Conservation (phyloP, 208 protist species). For the Angomonas ambiguus region DNA sequence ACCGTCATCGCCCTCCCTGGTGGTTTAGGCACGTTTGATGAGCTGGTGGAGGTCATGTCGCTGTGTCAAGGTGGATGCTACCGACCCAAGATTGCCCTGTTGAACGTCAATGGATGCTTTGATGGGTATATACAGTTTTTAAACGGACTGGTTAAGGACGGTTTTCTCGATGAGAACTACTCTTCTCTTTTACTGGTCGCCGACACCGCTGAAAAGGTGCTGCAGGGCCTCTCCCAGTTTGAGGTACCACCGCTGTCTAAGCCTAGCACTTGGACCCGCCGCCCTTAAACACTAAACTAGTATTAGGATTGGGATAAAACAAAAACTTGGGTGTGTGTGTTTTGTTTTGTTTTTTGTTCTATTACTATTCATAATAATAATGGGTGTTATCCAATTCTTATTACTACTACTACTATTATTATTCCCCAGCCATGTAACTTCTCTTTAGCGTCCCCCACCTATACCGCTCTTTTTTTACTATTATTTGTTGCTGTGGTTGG, state of each 20-base stretch:
- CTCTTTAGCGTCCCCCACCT: no score
- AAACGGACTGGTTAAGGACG: slow-evolving; percentile 50
- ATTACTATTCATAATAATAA: background rate
- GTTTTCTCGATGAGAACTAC: slow-evolving; percentile 45
- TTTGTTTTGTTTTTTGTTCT: background rate
- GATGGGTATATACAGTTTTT: slow-evolving; percentile 52
- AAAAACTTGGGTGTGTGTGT: no score
- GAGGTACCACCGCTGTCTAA: slow-evolving; percentile 20
- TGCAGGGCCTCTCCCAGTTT: slow-evolving; percentile 42
- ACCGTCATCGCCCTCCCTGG: slow-evolving; percentile 70
- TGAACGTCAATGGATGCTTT: slow-evolving; percentile 73
- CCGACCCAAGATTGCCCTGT: slow-evolving; percentile 61
- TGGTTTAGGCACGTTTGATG: slow-evolving; percentile 82
- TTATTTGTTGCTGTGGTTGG: no score
- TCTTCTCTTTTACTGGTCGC: slow-evolving; percentile 43
- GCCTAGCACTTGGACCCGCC: slow-evolving; percentile 32
- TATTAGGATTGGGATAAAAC: no score
- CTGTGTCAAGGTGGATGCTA: slow-evolving; percentile 71
- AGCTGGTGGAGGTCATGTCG: slow-evolving; percentile 76
- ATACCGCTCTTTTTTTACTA: no score
- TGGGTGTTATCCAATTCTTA: no score
- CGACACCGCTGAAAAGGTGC: slow-evolving; percentile 38
- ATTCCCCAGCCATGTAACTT: no score
- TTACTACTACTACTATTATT: background rate
- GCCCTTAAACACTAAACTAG: slow-evolving; percentile 35